Evolutionary conservation across 306 rosid genomes (phyloP), one percentile per base, ranked within the genome.

Genomic region (Pterocarpus macrocarpus): DNA sequence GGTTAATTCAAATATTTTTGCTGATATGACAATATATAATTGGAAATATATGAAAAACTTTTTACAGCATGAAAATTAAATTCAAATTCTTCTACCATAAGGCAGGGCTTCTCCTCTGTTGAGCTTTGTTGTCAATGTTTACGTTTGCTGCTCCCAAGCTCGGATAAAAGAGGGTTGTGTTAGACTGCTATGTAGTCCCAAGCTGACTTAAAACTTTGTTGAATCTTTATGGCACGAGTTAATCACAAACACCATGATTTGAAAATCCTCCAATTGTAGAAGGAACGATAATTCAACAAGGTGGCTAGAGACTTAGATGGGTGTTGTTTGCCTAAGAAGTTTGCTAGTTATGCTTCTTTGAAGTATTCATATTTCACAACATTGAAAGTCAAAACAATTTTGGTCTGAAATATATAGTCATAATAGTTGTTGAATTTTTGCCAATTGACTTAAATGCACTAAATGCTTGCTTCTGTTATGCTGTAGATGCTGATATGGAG

Each of bases 401-500:
- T 43, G 52, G 28, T 70, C 45, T 61, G 64, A 45, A 78, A 41
- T 44, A 34, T 14, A 7, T 69, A 45, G 43, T 80, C 9, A 53
- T 63, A 52, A 33, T 73, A 39, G 62, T 35, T 63, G 44, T 71
- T 41, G 76, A 2, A 8, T 49, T 61, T 56, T 84, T 62, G 39
- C 15, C 35, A 2, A 7, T 76, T 57, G 67, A 55, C 30, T 38
- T 32, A 52, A 65, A 13, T 8, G 57, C 53, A 63, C 14, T 41
- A 70, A 63, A 32, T 58, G 38, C 16, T 58, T 71, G 57, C 78
- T 10, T 79, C 22, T 75, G 15, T 63, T 81, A 75, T 72, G 61
- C 17, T 82, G 86, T 79, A 95, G 99, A 95, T 85, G 99, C 98
- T 43, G 99, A 95, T 86, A 95, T 95, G 99, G 98, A 95, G 81